Evolutionary conservation across 208 protist genomes (phyloP), one percentile per base, ranked within the genome.

Genomic region (Crithidia brevicula): DNA sequence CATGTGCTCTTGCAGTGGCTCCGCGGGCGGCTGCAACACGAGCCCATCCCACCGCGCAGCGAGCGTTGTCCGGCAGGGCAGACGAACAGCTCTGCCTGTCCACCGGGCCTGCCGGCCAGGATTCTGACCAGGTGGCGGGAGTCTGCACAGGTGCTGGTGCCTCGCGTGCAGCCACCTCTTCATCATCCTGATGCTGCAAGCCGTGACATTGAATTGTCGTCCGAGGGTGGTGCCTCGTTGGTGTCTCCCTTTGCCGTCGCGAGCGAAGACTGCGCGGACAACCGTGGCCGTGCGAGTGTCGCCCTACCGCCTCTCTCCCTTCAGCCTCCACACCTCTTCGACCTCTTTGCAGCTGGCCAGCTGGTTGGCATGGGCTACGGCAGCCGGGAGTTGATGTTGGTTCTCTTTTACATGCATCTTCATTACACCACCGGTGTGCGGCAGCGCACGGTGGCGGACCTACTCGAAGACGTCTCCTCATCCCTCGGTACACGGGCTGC

Each of bases 391-490:
- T 69, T 67, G 34, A 49, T 92, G 34, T 47, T 88, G 28, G 33
- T 92, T 4, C 79, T 92, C 59, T 75, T 86, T 33, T 87, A 89
- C 72, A 74, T 88, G 30, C 79, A 80, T 42, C 49, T 89, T 1
- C 83, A 88, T 23, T 79, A 86, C 52, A 79, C 76, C 38, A 64
- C 52, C 15, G 81, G 81, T 11, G 75, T 89, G 20, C 31, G 36
- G 5, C 28, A 74, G 50, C 84, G 88, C 28, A 85, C 80, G 2
- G 80, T 91, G 3, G 76, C 78, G 3, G 88, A 93, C 57, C 65
- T 93, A 11, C 52, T 93, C 22, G 88, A 91, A 54, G 88, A 93
- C 61, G 80, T 93, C 10, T 78, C 84, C 3, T 91, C 87, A 1
- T 84, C 84, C 1, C 79, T 93, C 45, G 87, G 87, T 36, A 90